These are phyloP conservation scores for Meyerozyma sp. DNA, from an alignment of 1,139 yeast species.

Conservation along the genomic window DNA sequence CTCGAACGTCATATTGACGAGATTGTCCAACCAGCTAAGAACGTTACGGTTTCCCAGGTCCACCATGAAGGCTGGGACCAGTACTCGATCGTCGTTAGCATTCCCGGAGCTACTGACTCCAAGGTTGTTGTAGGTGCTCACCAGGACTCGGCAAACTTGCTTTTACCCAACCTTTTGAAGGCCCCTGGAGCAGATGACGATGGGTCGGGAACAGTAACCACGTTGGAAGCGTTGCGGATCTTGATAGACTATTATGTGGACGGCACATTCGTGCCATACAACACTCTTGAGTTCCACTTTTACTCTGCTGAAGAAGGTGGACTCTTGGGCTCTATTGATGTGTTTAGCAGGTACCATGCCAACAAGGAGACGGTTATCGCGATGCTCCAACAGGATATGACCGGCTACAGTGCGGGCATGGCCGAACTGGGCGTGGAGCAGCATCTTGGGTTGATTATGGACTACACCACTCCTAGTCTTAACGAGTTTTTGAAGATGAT, in stretches of 20 bases:
- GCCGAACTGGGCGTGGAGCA: conserved; percentile 54
- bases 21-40: conserved; percentile 36
- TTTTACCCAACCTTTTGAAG: conserved; percentile 61
- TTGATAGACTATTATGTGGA: conserved; percentile 33
- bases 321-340: conserved; percentile 76
- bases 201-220: conserved; percentile 83
- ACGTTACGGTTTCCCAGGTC: conserved; percentile 23
- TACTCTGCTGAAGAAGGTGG: conserved; percentile 97
- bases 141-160: conserved; percentile 75
- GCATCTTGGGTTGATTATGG: conserved; percentile 76
- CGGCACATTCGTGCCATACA: conserved; percentile 49
- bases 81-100: conserved; percentile 35
- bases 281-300: conserved; percentile 87
- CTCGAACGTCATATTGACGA: conserved; percentile 45
- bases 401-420: conserved; percentile 68
- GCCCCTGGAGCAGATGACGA: conserved; percentile 98
- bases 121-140: conserved; percentile 83
- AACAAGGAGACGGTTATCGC: conserved; percentile 56
- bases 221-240: conserved; percentile 68
- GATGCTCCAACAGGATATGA: conserved; percentile 94
- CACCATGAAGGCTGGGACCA: conserved; percentile 42
- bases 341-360: conserved; percentile 53
- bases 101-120: conserved; percentile 29
- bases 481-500: conserved; percentile 60
- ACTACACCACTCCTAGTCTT: conserved; percentile 58